Evolutionary conservation across 345 rosid species (phyloP), one percentile per base, ranked within the genome.

Genomic region (Acer saccharum): DNA sequence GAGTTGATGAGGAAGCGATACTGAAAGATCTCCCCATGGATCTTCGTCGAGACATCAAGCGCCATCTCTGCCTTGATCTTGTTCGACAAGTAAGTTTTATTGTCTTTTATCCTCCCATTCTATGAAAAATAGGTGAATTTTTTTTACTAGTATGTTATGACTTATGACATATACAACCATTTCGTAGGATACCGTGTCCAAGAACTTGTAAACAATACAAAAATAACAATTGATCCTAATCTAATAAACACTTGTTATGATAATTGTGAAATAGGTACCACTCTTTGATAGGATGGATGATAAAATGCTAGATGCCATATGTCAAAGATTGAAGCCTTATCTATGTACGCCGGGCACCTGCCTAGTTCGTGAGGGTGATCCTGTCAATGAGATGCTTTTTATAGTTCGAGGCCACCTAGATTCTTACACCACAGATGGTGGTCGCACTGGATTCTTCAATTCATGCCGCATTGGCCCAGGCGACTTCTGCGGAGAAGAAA

Each of bases 1-100:
- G 94, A 66, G 92, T 91, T 25, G 90, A 91, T 17, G 92, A 91
- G 71, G 90, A 86, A 69, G 76, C 80, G 1, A 80, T 91, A 57
- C 81, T 88, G 0, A 74, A 81, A 61, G 80, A 83, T 82, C 88
- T 91, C 16, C 92, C 92, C 0, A 35, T 76, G 69, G 90, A 89
- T 79, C 91, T 89, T 43, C 84, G 88, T 1, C 77, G 87, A 14
- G 85, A 72, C 79, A 89, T 89, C 80, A 91, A 86, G 64, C 83
- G 91, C n/a, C 90, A 86, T 61, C 92, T 91, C 68, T 89, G 92
- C 79, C 87, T 91, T 46, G 88, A 89, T 74, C 81, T 89, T 57
- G 91, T 89, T 43, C 82, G 92, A 57, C 86, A 79, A 76, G 89
- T 88, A 79, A 65, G 86, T 69, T 27, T n/a, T 21, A 46, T 27